phyloP scores from a whole-genome alignment of 192 early-diverging fungal genomes.

The Linnemannia schmuckeri region DNA sequence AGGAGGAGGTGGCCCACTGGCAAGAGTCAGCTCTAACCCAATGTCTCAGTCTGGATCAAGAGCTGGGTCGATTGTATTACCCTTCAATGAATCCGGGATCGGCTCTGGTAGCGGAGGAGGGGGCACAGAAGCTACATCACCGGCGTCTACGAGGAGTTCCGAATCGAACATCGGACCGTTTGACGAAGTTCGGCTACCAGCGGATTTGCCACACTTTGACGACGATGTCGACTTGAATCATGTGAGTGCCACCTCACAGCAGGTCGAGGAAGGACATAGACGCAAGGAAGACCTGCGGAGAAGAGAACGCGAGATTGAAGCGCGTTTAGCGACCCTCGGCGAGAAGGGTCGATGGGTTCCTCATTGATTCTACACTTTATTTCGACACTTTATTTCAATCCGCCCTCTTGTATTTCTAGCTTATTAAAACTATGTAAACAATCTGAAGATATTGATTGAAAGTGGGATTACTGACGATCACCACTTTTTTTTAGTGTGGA shows the following conservation, averaged over 20 bases:
- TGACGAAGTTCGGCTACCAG: conserved; percentile 20
- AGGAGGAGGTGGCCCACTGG: neutral
- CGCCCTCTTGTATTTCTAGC: neutral
- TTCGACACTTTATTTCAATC: neutral
- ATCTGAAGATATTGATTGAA: no score
- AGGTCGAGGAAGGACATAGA: conserved; percentile 9
- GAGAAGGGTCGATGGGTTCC: conserved; percentile 5
- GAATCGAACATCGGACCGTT: conserved; percentile 26
- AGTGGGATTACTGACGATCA: no score
- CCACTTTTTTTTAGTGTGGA: no score
- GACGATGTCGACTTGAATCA: conserved; percentile 45
- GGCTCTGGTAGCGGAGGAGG: neutral
- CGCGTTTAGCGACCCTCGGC: neutral
- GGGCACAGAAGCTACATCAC: no score
- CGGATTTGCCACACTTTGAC: conserved; percentile 22
- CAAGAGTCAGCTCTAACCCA: neutral
- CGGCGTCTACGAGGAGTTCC: neutral
- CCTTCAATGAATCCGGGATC: neutral
- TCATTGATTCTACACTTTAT: neutral
- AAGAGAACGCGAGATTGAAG: conserved; percentile 40
- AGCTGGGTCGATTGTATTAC: neutral
- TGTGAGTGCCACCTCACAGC: conserved; percentile 11
- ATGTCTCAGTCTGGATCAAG: neutral
- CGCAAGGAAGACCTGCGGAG: conserved; percentile 20
- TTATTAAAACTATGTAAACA: neutral